These are phyloP conservation scores for Monilinia fructicola DNA, from an alignment of 2,329 filamentous ascomycete species.

Conservation along the genomic window DNA sequence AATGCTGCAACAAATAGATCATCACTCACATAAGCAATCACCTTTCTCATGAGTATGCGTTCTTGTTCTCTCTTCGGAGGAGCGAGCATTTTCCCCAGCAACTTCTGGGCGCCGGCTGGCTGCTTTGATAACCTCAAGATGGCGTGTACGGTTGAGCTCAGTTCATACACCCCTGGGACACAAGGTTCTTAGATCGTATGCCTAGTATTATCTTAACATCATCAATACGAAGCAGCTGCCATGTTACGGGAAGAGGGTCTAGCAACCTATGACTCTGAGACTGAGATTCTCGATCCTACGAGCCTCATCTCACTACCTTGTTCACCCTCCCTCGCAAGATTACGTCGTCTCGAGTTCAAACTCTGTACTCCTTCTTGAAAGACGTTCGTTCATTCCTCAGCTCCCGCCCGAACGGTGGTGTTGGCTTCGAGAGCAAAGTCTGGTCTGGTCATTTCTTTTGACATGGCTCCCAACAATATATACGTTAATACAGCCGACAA, in stretches of 20 bases:
- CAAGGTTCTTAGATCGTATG: neutral
- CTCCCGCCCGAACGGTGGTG: neutral
- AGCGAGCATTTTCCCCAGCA: neutral
- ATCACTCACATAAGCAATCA: neutral
- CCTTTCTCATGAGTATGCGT: neutral
- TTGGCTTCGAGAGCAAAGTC: no score
- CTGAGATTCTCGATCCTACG: no score
- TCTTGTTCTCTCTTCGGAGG: neutral
- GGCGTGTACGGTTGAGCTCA: neutral
- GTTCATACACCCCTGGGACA: neutral
- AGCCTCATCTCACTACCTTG: no score
- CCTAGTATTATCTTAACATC: neutral
- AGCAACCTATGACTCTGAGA: no score
- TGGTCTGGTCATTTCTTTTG: neutral
- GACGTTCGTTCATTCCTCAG: slow-evolving; percentile 11
- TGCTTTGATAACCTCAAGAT: no score
- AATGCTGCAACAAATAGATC: no score
- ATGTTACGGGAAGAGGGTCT: neutral
- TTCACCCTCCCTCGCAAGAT: neutral
- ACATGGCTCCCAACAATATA: neutral
- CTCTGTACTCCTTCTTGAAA: neutral
- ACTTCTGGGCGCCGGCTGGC: rapidly evolving
- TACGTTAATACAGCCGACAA: neutral
- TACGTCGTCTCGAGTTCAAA: neutral
- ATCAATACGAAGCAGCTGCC: neutral